phyloP scores from a whole-genome alignment of 345 rosid species.

The Raphanus sativus region DNA sequence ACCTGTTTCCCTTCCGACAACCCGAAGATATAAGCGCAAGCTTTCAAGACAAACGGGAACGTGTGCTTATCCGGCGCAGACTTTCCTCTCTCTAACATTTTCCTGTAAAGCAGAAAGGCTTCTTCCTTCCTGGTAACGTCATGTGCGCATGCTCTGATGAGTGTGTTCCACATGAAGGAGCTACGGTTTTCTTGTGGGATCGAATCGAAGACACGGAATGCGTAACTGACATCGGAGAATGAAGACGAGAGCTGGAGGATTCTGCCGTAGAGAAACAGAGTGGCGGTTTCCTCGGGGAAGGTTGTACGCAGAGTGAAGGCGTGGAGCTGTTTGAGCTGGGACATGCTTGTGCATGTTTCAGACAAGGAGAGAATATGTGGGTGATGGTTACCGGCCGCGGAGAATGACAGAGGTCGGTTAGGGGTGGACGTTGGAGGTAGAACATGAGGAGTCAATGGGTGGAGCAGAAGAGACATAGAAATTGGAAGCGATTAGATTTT shows the following conservation, averaged over 20 bases:
- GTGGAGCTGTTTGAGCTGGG: constrained; percentile 70
- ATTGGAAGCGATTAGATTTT: neutral
- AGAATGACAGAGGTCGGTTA: constrained; percentile 16
- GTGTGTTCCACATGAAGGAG: constrained; percentile 88
- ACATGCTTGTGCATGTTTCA: constrained; percentile 51
- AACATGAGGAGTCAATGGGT: constrained; percentile 39
- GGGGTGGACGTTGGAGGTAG: constrained; percentile 14
- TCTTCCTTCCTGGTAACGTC: constrained; percentile 51
- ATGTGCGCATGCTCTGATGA: constrained; percentile 66
- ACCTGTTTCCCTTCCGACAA: constrained; percentile 64
- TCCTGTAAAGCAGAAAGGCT: constrained; percentile 48
- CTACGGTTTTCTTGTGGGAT: constrained; percentile 43
- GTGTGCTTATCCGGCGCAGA: constrained; percentile 68
- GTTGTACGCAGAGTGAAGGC: constrained; percentile 66
- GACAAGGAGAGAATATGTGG: constrained; percentile 45
- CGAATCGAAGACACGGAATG: constrained; percentile 50
- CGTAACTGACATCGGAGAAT: constrained; percentile 50
- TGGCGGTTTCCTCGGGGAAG: constrained; percentile 38
- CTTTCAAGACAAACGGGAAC: constrained; percentile 80
- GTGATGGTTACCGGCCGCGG: constrained; percentile 34
- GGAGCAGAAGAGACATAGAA: constrained; percentile 37
- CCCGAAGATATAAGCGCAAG: constrained; percentile 66
- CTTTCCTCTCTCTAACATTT: constrained; percentile 57
- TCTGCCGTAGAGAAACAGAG: constrained; percentile 56
- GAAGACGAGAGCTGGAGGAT: constrained; percentile 56